Evolutionary conservation across 1,284 basidiomycete species (phyloP).

Genomic region (Trichosporon ovoides): DNA sequence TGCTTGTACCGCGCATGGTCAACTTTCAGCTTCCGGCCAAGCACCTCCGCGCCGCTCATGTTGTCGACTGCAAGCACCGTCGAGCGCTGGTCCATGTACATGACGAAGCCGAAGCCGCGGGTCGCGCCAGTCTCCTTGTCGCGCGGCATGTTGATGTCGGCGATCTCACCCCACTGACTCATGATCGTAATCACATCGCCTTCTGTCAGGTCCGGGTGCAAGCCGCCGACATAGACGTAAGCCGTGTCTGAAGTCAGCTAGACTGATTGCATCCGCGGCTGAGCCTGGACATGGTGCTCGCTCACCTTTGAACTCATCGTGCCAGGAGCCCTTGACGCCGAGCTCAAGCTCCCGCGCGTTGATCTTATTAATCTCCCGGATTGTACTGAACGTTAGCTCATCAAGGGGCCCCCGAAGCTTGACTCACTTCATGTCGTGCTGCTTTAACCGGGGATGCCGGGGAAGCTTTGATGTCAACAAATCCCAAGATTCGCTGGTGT

Average conservation of each 20-base stretch:
- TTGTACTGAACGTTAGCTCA: conserved; percentile 59
- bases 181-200: conserved; percentile 97
- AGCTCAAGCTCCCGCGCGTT: conserved; percentile 88
- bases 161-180: conserved; percentile 93
- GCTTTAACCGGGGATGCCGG: no score
- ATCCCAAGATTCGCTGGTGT: no score
- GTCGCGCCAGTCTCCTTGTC: conserved; percentile 85
- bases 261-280: no score
- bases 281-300: conserved; percentile 8
- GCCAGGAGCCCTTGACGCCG: conserved; percentile 79
- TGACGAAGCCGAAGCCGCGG: conserved; percentile 90
- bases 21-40: conserved; percentile 76
- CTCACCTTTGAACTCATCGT: conserved; percentile 86
- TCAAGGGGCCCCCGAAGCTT: no score
- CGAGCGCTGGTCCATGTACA: conserved; percentile 98
- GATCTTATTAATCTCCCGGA: conserved; percentile 86
- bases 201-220: conserved; percentile 82
- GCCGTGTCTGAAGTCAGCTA: conserved; percentile 66
- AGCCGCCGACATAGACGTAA: conserved; percentile 86
- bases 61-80: conserved; percentile 94
- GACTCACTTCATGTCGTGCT: conserved; percentile 26
- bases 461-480: no score
- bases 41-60: conserved; percentile 85
- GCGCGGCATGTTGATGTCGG: conserved; percentile 89
- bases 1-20: conserved; percentile 97